phyloP scores from a whole-genome alignment of 208 protist genomes.

The Wallacemonas collosoma region DNA sequence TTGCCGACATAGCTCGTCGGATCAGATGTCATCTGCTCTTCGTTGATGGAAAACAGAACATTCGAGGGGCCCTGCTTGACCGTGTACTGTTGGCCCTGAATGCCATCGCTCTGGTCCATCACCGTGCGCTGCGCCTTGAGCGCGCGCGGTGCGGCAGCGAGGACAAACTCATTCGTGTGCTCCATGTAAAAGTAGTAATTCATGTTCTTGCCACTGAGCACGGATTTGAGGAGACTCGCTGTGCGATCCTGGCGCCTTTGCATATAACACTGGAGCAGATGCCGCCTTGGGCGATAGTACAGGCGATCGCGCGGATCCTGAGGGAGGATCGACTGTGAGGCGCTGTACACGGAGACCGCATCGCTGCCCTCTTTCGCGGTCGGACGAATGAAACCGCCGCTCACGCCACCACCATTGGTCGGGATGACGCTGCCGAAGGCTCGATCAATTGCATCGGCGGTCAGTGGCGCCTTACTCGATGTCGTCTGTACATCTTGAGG shows the following conservation, averaged over 20 bases:
- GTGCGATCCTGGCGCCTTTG: slow-evolving; percentile 25
- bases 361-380: slow-evolving; percentile 42
- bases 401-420: neutral
- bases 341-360: slow-evolving; percentile 48
- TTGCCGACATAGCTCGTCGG: slow-evolving; percentile 43
- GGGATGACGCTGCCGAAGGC: slow-evolving; percentile 13
- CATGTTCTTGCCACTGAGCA: slow-evolving; percentile 25
- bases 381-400: slow-evolving; percentile 25
- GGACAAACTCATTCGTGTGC: slow-evolving; percentile 47
- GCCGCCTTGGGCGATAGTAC: slow-evolving; percentile 45
- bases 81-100: slow-evolving; percentile 26
- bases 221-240: slow-evolving; percentile 17
- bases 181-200: slow-evolving; percentile 42
- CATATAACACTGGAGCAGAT: slow-evolving; percentile 53
- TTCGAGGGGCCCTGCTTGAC: slow-evolving; percentile 29
- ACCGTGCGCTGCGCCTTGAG: slow-evolving; percentile 18
- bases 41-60: slow-evolving; percentile 39
- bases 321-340: slow-evolving; percentile 44
- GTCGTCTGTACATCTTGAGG: neutral
- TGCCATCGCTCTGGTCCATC: slow-evolving; percentile 34
- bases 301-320: slow-evolving; percentile 47
- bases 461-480: neutral
- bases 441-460: slow-evolving; percentile 5
- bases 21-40: slow-evolving; percentile 24
- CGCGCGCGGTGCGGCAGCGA: slow-evolving; percentile 27